Percentiles rank a stretch among this genome's conserved stretches.
phyloP scores from a whole-genome alignment of 768 basidiomycete genomes.

The Candolleomyces aberdarensis region DNA sequence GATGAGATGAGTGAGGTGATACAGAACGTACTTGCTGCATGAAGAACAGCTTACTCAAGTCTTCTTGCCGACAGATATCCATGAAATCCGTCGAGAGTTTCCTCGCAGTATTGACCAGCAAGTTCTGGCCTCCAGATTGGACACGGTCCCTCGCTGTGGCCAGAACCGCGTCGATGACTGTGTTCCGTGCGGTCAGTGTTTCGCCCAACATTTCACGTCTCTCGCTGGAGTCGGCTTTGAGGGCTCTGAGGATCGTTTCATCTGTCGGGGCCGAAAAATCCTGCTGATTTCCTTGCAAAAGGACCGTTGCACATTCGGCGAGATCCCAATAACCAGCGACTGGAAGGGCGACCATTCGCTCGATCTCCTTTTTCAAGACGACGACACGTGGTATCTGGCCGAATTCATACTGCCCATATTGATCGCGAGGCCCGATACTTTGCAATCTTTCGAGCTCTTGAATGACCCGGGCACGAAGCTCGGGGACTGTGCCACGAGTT shows the following conservation, averaged over 20 bases:
- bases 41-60: constrained; percentile 49
- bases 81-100: constrained; percentile 38
- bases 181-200: constrained; percentile 31
- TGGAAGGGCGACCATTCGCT: constrained; percentile 43
- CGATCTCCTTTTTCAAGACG: constrained; percentile 42
- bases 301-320: constrained; percentile 31
- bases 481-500: constrained; percentile 33
- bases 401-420: constrained; percentile 29
- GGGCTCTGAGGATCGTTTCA: constrained; percentile 34
- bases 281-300: constrained; percentile 20
- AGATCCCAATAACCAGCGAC: constrained; percentile 49
- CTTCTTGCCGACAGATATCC: constrained; percentile 42
- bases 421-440: not conserved
- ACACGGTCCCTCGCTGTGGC: constrained; percentile 29
- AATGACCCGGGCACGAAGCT: constrained; percentile 35
- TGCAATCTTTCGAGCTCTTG: constrained; percentile 30
- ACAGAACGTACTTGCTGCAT: constrained; percentile 44
- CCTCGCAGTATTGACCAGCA: constrained; percentile 44
- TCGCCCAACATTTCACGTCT: constrained; percentile 17
- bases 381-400: constrained; percentile 45
- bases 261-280: constrained; percentile 29
- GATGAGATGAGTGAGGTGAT: not conserved
- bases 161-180: constrained; percentile 31
- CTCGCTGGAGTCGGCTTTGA: constrained; percentile 14
- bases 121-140: constrained; percentile 16